These are phyloP conservation scores for Cercospora sesami DNA, from an alignment of 2,329 filamentous ascomycete species.

Conservation along the genomic window DNA sequence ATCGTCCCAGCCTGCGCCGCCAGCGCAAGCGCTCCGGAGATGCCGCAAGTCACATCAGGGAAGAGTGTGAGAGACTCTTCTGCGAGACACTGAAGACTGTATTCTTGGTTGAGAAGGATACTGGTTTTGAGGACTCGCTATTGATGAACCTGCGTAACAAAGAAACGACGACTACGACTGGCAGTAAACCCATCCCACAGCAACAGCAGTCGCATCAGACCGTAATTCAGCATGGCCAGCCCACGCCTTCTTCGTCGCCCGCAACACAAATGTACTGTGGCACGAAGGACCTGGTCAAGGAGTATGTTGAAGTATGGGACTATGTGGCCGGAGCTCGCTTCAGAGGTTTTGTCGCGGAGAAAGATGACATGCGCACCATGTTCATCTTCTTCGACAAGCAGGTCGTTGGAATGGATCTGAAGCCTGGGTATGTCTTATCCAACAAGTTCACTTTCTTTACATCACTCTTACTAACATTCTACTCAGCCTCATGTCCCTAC, in stretches of 20 bases:
- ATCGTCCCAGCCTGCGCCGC: conserved; percentile 29
- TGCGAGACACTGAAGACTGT: conserved; percentile 90
- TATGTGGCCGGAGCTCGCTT: conserved; percentile 85
- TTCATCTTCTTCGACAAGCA: conserved; percentile 85
- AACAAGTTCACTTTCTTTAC: conserved; percentile 16
- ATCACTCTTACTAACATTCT: neutral
- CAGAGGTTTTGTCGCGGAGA: conserved; percentile 76
- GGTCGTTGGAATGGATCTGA: conserved; percentile 73
- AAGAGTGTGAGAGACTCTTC: conserved; percentile 99
- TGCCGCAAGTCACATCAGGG: conserved; percentile 94
- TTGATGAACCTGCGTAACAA: conserved; percentile 69
- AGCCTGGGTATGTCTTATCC: conserved; percentile 71
- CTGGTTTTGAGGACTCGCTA: conserved; percentile 75
- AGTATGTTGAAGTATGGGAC: conserved; percentile 80
- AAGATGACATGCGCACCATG: conserved; percentile 69
- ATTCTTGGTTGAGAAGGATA: conserved; percentile 94
- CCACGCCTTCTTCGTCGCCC: conserved; percentile 41
- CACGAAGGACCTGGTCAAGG: conserved; percentile 46
- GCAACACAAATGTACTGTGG: conserved; percentile 33
- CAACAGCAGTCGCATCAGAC: conserved; percentile 24
- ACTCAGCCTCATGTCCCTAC: conserved; percentile 71
- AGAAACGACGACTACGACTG: conserved; percentile 30
- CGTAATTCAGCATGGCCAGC: conserved; percentile 35
- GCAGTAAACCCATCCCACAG: conserved; percentile 25
- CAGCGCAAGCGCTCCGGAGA: conserved; percentile 62